Percentiles rank a stretch among this genome's conserved stretches.
phyloP scores from a whole-genome alignment of 2,329 filamentous ascomycete species.

The Myriosclerotinia scirpicola region DNA sequence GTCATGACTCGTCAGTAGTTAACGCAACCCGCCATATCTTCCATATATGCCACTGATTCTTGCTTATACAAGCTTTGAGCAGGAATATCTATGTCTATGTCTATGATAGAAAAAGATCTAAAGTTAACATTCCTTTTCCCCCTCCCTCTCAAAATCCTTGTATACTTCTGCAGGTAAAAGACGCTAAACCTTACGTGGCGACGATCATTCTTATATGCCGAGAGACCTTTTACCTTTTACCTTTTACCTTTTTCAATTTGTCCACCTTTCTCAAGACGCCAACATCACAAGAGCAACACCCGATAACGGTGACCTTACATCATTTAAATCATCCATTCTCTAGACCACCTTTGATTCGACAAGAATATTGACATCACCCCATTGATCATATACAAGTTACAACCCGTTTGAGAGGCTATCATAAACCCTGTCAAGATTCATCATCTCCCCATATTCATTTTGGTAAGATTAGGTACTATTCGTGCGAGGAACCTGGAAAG shows the following conservation, averaged over 20 bases:
- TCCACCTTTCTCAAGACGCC: neutral
- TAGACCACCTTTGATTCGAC: neutral
- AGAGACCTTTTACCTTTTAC: neutral
- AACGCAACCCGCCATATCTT: too few species aligned
- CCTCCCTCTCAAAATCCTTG: neutral
- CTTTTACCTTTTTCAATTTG: neutral
- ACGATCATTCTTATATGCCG: slow-evolving; percentile 9
- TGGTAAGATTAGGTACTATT: neutral
- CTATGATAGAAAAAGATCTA: too few species aligned
- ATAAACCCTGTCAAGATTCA: slow-evolving; percentile 1
- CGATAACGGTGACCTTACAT: slow-evolving; percentile 4
- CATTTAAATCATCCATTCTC: slow-evolving; percentile 3
- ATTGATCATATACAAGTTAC: neutral
- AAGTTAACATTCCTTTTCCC: neutral
- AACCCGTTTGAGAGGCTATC: neutral
- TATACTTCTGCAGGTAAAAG: neutral
- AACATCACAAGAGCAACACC: neutral
- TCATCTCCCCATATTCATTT: neutral
- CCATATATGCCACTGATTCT: too few species aligned
- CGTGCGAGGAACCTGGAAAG: too few species aligned
- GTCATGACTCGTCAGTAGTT: too few species aligned
- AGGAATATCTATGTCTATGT: neutral
- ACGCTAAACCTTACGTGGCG: neutral
- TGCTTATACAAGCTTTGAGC: too few species aligned
- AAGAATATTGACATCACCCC: neutral